These are phyloP conservation scores for Mariannaea elegans DNA, from an alignment of 2,329 filamentous ascomycete species.

Conservation along the genomic window DNA sequence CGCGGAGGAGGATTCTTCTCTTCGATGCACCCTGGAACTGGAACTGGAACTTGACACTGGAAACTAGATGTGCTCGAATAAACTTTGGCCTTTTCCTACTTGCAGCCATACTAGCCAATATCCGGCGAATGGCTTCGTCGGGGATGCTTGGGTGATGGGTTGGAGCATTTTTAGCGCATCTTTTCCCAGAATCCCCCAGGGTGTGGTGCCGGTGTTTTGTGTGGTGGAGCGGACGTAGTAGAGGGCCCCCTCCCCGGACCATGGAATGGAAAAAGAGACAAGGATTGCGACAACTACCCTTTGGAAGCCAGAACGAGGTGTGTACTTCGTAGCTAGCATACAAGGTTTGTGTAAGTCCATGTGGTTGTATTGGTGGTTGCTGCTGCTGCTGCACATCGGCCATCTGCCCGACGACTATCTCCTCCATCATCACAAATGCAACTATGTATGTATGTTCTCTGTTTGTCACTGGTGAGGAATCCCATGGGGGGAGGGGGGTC, in stretches of 20 bases:
- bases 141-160: conserved; percentile 7
- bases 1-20: not conserved
- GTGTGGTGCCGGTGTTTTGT: not conserved
- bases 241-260: not conserved
- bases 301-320: not conserved
- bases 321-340: too few species aligned
- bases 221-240: not conserved
- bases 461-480: too few species aligned
- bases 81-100: conserved; percentile 33
- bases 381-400: too few species aligned
- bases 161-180: conserved; percentile 2
- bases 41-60: too few species aligned
- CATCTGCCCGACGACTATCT: not conserved
- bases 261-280: not conserved
- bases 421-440: too few species aligned
- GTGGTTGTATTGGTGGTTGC: too few species aligned
- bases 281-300: not conserved
- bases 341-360: too few species aligned
- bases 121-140: conserved; percentile 29
- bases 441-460: too few species aligned
- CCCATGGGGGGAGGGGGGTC: too few species aligned
- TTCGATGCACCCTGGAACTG: not conserved
- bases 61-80: conserved; percentile 31
- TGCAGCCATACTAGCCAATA: conserved; percentile 35
- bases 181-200: conserved; percentile 1